phyloP scores from a whole-genome alignment of 805 yeast genomes.

The Ogataea parapolymorpha region DNA sequence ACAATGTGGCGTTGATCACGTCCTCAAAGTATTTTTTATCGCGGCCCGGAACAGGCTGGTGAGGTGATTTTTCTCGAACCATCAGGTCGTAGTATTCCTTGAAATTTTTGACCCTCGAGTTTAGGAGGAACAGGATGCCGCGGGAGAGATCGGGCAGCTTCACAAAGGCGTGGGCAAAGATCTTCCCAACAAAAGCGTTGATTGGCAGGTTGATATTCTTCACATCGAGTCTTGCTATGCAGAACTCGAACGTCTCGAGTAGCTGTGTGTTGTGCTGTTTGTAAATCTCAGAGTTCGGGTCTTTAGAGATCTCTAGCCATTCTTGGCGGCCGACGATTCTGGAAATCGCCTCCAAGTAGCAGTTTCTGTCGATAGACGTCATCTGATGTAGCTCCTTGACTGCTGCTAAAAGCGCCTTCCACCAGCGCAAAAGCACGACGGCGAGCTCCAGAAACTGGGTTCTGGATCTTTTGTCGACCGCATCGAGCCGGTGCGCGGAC shows the following conservation, averaged over 20 bases:
- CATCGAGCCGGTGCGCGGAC: conserved; percentile 3
- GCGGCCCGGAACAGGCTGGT: conserved; percentile 5
- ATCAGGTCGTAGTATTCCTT: conserved; percentile 28
- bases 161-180: conserved; percentile 61
- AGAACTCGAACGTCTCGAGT: conserved; percentile 50
- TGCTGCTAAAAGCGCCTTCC: conserved; percentile 43
- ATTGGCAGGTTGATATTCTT: conserved; percentile 54
- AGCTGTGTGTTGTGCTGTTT: conserved; percentile 36
- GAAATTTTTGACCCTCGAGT: conserved; percentile 47
- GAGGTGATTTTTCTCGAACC: conserved; percentile 17
- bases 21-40: conserved; percentile 1
- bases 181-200: conserved; percentile 67
- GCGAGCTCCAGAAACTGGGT: conserved; percentile 10
- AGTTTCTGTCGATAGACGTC: conserved; percentile 46
- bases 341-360: conserved; percentile 53
- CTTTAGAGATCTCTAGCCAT: conserved; percentile 34
- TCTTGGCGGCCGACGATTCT: conserved; percentile 45
- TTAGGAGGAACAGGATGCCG: conserved; percentile 54
- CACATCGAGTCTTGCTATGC: conserved; percentile 45
- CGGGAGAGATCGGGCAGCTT: conserved; percentile 52
- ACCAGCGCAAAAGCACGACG: conserved; percentile 43
- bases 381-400: conserved; percentile 33
- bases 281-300: conserved; percentile 21
- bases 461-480: background rate
- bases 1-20: conserved; percentile 11